A percentile compares a stretch with the other conserved stretches of the same genome.
phyloP scores from a whole-genome alignment of 495 filamentous ascomycete genomes.

The Aspergillus biplanus region DNA sequence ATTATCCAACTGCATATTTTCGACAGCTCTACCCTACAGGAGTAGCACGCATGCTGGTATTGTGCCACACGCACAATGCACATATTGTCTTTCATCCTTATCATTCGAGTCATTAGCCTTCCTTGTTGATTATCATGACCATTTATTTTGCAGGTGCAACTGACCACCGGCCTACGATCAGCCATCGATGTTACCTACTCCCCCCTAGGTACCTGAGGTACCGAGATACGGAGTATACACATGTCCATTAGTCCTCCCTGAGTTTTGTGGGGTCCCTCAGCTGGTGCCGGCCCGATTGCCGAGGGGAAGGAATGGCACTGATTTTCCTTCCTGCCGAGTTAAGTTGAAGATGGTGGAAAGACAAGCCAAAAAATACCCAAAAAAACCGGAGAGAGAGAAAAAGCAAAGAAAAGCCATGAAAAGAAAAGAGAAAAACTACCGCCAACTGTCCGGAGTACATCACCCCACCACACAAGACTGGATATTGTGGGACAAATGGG shows the following conservation, averaged over 20 bases:
- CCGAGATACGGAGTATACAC: not conserved
- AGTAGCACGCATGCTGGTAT: too few species aligned
- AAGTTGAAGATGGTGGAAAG: not conserved
- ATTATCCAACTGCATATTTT: constrained; percentile 1
- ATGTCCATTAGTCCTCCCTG: not conserved
- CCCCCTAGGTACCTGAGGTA: not conserved
- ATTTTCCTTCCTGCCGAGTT: not conserved
- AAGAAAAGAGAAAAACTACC: not conserved
- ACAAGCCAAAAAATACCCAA: too few species aligned
- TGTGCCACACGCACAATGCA: not conserved
- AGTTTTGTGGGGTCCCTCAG: constrained; percentile 18
- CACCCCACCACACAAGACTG: constrained; percentile 25
- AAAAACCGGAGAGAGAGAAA: too few species aligned
- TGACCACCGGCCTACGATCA: too few species aligned
- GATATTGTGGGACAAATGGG: constrained; percentile 25
- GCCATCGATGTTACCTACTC: not conserved
- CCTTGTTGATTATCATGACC: too few species aligned
- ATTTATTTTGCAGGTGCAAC: too few species aligned
- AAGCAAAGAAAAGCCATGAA: not conserved
- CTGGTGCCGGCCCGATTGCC: constrained; percentile 29
- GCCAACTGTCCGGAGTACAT: not conserved
- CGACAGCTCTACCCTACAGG: not conserved
- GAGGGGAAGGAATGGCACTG: constrained; percentile 5
- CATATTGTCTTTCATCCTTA: not conserved
- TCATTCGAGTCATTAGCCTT: not conserved